These are phyloP conservation scores for Penicillium verhagenii DNA, from an alignment of 495 filamentous ascomycete genomes.

Conservation along the genomic window DNA sequence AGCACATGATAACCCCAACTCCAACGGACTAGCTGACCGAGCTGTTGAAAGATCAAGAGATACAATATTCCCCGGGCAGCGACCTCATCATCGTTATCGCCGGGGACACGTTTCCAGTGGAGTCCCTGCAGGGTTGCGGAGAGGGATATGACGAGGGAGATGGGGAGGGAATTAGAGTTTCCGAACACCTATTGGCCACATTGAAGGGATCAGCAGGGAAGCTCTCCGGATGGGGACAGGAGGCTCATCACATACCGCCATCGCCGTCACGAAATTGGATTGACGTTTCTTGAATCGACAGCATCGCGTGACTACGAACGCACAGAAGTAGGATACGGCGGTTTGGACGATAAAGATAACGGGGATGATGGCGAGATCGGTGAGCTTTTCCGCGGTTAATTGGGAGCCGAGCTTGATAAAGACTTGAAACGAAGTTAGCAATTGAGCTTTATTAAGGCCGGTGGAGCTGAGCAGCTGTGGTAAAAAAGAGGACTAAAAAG, in stretches of 20 bases:
- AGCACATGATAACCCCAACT: constrained; percentile 97
- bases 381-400: constrained; percentile 83
- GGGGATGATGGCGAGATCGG: constrained; percentile 89
- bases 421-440: constrained; percentile 52
- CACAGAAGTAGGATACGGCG: constrained; percentile 74
- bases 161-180: constrained; percentile 96
- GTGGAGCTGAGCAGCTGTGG: neutral
- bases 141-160: constrained; percentile 90
- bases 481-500: neutral
- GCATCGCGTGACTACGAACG: constrained; percentile 63
- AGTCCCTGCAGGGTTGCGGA: constrained; percentile 88
- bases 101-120: constrained; percentile 86
- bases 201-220: constrained; percentile 9
- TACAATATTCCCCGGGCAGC: constrained; percentile 93
- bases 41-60: constrained; percentile 94
- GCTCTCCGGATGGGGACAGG: neutral
- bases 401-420: constrained; percentile 98
- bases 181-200: constrained; percentile 66
- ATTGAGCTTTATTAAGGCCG: neutral
- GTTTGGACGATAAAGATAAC: constrained; percentile 90
- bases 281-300: constrained; percentile 81
- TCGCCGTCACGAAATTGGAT: constrained; percentile 91
- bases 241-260: constrained; percentile 63
- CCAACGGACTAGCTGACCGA: constrained; percentile 94
- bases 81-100: constrained; percentile 94